Percentiles rank a stretch among this genome's conserved stretches.
phyloP scores from a whole-genome alignment of 495 filamentous ascomycete species.

The Aspergillus baeticus region DNA sequence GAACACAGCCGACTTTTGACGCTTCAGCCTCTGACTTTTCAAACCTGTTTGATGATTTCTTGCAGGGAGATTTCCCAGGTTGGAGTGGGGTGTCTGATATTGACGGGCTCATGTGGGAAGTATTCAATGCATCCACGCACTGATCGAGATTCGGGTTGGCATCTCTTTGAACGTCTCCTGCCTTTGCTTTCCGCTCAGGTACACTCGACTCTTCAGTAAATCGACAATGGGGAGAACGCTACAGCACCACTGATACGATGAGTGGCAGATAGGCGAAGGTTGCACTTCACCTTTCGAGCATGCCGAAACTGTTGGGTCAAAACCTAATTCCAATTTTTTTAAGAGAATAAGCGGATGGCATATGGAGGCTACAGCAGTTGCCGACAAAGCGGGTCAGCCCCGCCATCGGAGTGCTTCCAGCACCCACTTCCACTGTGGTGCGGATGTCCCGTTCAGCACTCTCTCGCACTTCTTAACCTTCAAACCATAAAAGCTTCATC shows the following conservation, averaged over 20 bases:
- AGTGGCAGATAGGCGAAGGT: no score
- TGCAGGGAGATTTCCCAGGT: conserved; percentile 29
- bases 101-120: conserved; percentile 36
- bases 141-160: no score
- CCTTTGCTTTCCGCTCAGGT: no score
- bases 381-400: neutral
- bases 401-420: neutral
- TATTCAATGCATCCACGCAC: conserved; percentile 22
- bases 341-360: no score
- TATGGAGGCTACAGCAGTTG: no score
- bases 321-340: no score
- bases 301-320: no score
- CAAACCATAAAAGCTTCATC: neutral
- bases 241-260: no score
- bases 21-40: conserved; percentile 12
- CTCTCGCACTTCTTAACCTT: neutral
- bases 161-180: no score
- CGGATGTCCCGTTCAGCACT: neutral
- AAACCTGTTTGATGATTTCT: conserved; percentile 29
- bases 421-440: neutral
- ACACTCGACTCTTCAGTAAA: no score
- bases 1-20: neutral
- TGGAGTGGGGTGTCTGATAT: conserved; percentile 32
- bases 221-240: no score
- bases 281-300: no score